Base-by-base conservation (phyloP, 1,284 basidiomycete species). In the Moniliophthora roreri region DNA sequence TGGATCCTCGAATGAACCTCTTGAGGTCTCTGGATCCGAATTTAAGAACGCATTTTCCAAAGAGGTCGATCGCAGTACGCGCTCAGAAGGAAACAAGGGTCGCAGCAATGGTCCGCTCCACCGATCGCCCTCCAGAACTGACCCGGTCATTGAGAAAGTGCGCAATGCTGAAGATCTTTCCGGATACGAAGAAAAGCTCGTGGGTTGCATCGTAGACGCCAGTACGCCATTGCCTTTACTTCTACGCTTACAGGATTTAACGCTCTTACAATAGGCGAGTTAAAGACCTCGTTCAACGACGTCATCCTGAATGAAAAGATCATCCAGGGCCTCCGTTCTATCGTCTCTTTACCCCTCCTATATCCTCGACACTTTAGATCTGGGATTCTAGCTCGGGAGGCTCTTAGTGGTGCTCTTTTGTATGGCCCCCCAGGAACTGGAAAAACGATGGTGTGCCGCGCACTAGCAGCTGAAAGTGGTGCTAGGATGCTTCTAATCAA, bases 361-460 rank as follows among this genome's bases (percentile, higher is more conserved):
- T 47, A 57, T 46, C 61, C 59, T 51, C 26, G 38, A 24, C 35
- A 38, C 39, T 62, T 62, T 50, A 56, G 55, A 36, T 44, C 35
- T 24, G 61, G 61, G 24, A 53, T 62, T 10, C 52, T 62, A 4
- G 52, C 45, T 15, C 52, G 42, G 28, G 61, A 62, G 39, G 45
- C 59, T 9, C 50, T 62, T 24, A 39, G 45, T 16, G 59, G 56
- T 9, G 50, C 55, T 4, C 54, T 62, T 16, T 49, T 60, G 3
- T 60, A 58, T 46, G 58, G 58, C n/a, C 57, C 58, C 24, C 58
- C 58, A 32, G 58, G 58, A 16, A 59, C 56, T 13, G 58, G 58
- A 15, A 59, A 60, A 46, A 59, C 53, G 23, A 56, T 60, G 58
- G 48, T 60, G 15, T 60, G 58, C 50, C 50, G 58, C 26, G 58